phyloP scores from a whole-genome alignment of 2,329 filamentous ascomycete species.

The Eurotiales sp. region DNA sequence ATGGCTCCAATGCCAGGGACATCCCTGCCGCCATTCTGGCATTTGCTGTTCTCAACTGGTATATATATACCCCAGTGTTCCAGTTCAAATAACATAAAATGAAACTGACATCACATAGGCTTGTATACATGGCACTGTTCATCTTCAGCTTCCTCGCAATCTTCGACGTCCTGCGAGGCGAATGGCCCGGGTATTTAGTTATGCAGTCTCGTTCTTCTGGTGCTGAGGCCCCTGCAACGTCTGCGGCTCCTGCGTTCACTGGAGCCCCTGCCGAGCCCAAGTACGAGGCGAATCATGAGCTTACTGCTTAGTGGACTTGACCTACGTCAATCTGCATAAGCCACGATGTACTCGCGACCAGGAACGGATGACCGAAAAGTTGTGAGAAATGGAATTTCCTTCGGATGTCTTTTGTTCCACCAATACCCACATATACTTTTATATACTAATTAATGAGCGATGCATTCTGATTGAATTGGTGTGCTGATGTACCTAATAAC shows the following conservation, averaged over 20 bases:
- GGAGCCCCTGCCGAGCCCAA: constrained; percentile 13
- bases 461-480: background rate
- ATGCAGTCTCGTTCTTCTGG: constrained; percentile 6
- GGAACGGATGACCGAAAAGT: background rate
- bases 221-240: background rate
- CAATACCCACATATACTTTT: constrained; percentile 10
- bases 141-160: constrained; percentile 26
- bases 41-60: constrained; percentile 29
- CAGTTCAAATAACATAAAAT: background rate
- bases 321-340: background rate
- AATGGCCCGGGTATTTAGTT: constrained; percentile 24
- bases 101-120: constrained; percentile 17
- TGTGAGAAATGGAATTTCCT: background rate
- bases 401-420: background rate
- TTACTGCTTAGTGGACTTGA: constrained; percentile 11
- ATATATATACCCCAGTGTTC: constrained; percentile 5
- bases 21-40: constrained; percentile 26
- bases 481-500: background rate
- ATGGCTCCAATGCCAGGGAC: constrained; percentile 14
- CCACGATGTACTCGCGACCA: background rate
- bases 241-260: constrained; percentile 6
- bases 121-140: constrained; percentile 27
- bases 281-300: constrained; percentile 13
- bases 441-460: constrained; percentile 7
- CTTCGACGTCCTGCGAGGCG: constrained; percentile 24